Percentiles rank a stretch among this genome's conserved stretches.
Evolutionary conservation across 768 basidiomycete species (phyloP).

Genomic region (Lyophyllum shimeji): DNA sequence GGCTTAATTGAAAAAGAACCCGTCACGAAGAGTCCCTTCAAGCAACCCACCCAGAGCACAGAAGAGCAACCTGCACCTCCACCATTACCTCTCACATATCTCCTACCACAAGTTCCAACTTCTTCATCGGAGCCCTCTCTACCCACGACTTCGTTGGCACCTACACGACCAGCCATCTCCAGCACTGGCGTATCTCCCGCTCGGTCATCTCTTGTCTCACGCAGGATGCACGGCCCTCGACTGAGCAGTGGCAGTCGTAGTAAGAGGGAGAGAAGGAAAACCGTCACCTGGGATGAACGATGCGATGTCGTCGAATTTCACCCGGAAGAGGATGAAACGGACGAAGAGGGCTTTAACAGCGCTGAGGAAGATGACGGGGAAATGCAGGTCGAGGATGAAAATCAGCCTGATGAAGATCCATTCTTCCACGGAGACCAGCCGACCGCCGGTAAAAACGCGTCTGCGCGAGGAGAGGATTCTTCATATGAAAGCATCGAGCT

Average conservation of each 20-base stretch:
- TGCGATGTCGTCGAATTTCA: conserved; percentile 86
- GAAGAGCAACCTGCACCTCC: conserved; percentile 24
- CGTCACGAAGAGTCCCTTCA: conserved; percentile 84
- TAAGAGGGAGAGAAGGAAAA: conserved; percentile 64
- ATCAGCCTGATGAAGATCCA: conserved; percentile 41
- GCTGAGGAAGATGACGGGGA: conserved; percentile 26
- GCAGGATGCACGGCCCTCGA: conserved; percentile 76
- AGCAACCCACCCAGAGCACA: conserved; percentile 25
- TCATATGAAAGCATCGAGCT: conserved; percentile 47
- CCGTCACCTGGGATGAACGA: conserved; percentile 75
- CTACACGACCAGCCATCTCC: conserved; percentile 27
- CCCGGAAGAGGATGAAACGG: conserved; percentile 39
- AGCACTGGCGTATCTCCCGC: conserved; percentile 46
- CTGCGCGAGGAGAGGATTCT: conserved; percentile 26
- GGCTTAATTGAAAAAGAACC: conserved; percentile 73
- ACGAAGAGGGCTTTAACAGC: conserved; percentile 27
- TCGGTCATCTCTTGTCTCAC: conserved; percentile 69
- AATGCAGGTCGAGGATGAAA: conserved; percentile 25
- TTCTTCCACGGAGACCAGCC: conserved; percentile 38
- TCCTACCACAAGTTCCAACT: conserved; percentile 17
- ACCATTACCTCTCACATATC: conserved; percentile 17
- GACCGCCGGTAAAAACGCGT: conserved; percentile 23
- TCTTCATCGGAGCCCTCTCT: conserved; percentile 5
- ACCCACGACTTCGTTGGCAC: conserved; percentile 17
- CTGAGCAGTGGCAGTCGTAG: conserved; percentile 40